Percentiles rank a stretch among this genome's conserved stretches.
phyloP scores from a whole-genome alignment of 2,329 filamentous ascomycete species.

The Aspergillus intermedius region DNA sequence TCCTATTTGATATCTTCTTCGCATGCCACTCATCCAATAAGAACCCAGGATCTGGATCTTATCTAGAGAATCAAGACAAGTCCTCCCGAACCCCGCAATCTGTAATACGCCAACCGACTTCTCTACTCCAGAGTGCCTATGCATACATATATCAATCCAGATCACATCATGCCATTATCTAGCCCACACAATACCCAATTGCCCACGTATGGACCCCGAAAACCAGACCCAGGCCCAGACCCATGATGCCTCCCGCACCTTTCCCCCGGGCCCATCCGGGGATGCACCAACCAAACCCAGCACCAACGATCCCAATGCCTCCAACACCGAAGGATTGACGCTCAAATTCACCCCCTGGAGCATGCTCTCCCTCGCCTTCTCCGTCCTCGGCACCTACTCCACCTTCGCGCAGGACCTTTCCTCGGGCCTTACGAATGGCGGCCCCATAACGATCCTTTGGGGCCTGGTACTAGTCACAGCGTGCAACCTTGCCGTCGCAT shows the following conservation, averaged over 20 bases:
- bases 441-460: constrained; percentile 51
- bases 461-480: constrained; percentile 48
- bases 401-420: constrained; percentile 50
- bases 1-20: no score
- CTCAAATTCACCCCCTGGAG: constrained; percentile 50
- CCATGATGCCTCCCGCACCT: no score
- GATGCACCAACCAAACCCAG: not conserved
- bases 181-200: not conserved
- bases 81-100: no score
- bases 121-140: no score
- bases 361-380: constrained; percentile 54
- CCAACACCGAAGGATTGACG: constrained; percentile 25
- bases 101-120: no score
- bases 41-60: no score
- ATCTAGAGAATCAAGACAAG: no score
- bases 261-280: no score
- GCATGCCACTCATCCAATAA: no score
- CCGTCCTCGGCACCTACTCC: constrained; percentile 52
- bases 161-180: not conserved
- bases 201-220: constrained; percentile 23
- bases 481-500: constrained; percentile 50
- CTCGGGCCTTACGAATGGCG: constrained; percentile 50
- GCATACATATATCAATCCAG: no score
- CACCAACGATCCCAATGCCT: constrained; percentile 8
- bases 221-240: not conserved